A percentile compares a stretch with the other conserved stretches of the same genome.
Conservation (phyloP, 176 grass and related monocot species). For the Echinochloa phyllopogon region DNA sequence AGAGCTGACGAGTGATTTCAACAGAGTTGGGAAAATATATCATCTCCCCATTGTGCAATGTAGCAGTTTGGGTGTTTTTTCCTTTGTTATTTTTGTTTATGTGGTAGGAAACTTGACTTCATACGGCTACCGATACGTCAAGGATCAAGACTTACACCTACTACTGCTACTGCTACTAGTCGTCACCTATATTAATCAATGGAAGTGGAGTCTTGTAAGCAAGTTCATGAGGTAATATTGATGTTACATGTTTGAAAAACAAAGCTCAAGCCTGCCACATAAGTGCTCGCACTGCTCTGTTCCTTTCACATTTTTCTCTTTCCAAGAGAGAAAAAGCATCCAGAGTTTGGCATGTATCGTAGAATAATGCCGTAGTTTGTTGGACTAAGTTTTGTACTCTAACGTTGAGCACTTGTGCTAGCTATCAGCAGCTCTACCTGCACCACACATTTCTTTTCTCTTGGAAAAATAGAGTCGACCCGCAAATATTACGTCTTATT, state of each 20-base stretch:
- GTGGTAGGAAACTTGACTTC: slow-evolving; percentile 29
- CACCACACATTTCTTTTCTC: slow-evolving; percentile 13
- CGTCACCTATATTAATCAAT: slow-evolving; percentile 41
- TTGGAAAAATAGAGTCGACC: neutral
- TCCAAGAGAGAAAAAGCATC: neutral
- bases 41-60: neutral
- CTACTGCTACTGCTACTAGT: slow-evolving; percentile 29
- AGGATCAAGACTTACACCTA: slow-evolving; percentile 47
- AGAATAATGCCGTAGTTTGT: slow-evolving; percentile 28
- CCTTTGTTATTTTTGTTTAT: neutral
- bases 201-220: slow-evolving; percentile 51
- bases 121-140: slow-evolving; percentile 18
- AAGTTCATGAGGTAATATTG: slow-evolving; percentile 58
- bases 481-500: neutral
- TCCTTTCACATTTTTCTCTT: slow-evolving; percentile 37
- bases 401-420: neutral
- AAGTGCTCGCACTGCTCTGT: neutral
- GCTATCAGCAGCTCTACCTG: slow-evolving; percentile 10
- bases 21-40: neutral
- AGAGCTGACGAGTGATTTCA: neutral
- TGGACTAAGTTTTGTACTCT: neutral
- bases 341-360: slow-evolving; percentile 18
- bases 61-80: neutral
- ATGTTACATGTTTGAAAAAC: slow-evolving; percentile 53
- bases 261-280: neutral